Evolutionary conservation across 306 rosid species (phyloP).

Genomic region (Hippophae tibetana): DNA sequence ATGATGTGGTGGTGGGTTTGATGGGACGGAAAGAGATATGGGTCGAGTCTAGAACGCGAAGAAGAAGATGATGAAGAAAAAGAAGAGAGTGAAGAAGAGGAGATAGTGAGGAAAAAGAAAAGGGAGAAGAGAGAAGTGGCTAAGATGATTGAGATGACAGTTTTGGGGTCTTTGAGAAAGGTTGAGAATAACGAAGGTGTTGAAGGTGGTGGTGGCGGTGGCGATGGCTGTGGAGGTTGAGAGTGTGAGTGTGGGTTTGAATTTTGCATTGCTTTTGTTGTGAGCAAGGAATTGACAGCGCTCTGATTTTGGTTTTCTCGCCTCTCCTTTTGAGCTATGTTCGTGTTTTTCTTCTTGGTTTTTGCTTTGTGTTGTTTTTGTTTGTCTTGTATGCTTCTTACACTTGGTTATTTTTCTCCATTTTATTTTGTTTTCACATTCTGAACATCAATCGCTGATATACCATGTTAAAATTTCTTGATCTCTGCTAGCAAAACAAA

Average conservation of each 20-base stretch:
- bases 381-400: too few relatives aligned
- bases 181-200: conserved; percentile 1
- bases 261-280: conserved; percentile 25
- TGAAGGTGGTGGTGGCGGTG: conserved; percentile 17
- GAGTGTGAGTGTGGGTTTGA: conserved; percentile 1
- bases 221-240: not conserved
- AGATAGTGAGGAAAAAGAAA: conserved; percentile 18
- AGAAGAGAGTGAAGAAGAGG: conserved; percentile 14
- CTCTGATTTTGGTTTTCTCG: too few relatives aligned
- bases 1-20: conserved; percentile 38
- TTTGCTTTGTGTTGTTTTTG: too few relatives aligned
- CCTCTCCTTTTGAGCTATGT: too few relatives aligned
- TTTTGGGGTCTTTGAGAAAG: conserved; percentile 43
- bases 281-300: not conserved
- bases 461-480: too few relatives aligned
- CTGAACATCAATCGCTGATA: too few relatives aligned
- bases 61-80: conserved; percentile 10
- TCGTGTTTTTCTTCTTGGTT: too few relatives aligned
- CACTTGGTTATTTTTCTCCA: too few relatives aligned
- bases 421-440: too few relatives aligned
- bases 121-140: conserved; percentile 44
- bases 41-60: conserved; percentile 41
- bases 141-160: conserved; percentile 42
- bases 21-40: conserved; percentile 53
- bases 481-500: too few relatives aligned